phyloP scores from a whole-genome alignment of 768 basidiomycete genomes.

The Hysterangium stoloniferum region DNA sequence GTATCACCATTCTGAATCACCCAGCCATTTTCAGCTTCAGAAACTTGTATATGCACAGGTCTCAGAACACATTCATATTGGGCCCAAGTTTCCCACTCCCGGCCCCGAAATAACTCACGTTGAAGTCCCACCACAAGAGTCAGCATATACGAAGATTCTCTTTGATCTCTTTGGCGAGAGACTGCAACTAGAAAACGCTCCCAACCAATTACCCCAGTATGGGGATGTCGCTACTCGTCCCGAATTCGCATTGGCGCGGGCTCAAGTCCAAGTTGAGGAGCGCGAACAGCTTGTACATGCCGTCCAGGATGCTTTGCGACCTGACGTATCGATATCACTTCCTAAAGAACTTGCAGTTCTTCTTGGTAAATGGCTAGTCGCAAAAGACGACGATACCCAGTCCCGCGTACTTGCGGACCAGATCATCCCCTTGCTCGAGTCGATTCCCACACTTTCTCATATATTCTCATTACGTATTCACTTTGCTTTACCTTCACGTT shows the following conservation, averaged over 20 bases:
- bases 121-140: constrained; percentile 70
- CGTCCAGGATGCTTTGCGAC: constrained; percentile 55
- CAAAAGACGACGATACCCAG: constrained; percentile 61
- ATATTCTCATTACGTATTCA: constrained; percentile 40
- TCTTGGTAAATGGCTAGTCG: constrained; percentile 72
- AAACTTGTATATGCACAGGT: constrained; percentile 41
- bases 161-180: constrained; percentile 70
- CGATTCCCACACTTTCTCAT: constrained; percentile 28
- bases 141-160: constrained; percentile 86
- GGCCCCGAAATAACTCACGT: constrained; percentile 43
- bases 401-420: constrained; percentile 52
- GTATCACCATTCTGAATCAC: constrained; percentile 25
- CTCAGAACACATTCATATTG: constrained; percentile 37
- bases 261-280: constrained; percentile 73
- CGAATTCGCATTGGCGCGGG: constrained; percentile 89
- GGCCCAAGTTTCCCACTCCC: constrained; percentile 26
- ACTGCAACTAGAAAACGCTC: constrained; percentile 81
- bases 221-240: constrained; percentile 82
- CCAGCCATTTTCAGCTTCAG: constrained; percentile 38
- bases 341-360: constrained; percentile 56
- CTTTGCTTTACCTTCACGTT: constrained; percentile 66
- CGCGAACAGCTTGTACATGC: constrained; percentile 58
- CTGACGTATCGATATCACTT: constrained; percentile 35
- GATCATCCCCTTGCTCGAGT: constrained; percentile 44
- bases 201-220: constrained; percentile 57